phyloP scores from a whole-genome alignment of 2,329 filamentous ascomycete genomes.

The Nigrospora sphaerica region DNA sequence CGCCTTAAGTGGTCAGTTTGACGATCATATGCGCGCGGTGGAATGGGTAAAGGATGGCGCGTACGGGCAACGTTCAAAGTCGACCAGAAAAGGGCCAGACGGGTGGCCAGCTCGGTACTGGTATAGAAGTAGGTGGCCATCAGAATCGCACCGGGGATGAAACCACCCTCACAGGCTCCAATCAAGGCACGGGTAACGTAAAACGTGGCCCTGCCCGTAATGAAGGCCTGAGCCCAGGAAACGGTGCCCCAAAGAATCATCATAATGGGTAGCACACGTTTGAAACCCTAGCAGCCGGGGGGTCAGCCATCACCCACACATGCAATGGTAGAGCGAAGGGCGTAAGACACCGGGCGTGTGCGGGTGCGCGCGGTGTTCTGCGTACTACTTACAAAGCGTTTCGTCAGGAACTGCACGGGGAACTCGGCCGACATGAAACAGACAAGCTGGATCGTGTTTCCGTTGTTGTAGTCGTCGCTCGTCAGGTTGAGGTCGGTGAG shows the following conservation, averaged over 20 bases:
- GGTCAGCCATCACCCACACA: no score
- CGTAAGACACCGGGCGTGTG: no score
- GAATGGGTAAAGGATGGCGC: conserved; percentile 19
- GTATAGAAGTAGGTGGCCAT: conserved; percentile 59
- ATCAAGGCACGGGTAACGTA: conserved; percentile 32
- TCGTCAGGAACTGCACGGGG: conserved; percentile 38
- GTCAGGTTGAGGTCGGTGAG: conserved; percentile 40
- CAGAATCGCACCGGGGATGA: conserved; percentile 50
- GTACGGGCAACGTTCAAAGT: conserved; percentile 22
- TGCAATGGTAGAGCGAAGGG: no score
- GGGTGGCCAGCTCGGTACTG: conserved; percentile 9
- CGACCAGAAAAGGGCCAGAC: conserved; percentile 3
- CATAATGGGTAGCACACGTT: conserved; percentile 44
- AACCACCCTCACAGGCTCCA: conserved; percentile 39
- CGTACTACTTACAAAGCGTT: conserved; percentile 33
- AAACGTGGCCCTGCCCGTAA: conserved; percentile 32
- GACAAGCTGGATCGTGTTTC: conserved; percentile 36
- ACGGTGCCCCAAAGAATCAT: conserved; percentile 42
- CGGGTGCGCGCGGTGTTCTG: no score
- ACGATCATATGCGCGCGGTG: no score
- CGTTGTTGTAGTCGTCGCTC: conserved; percentile 42
- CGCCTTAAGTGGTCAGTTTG: conserved; percentile 36
- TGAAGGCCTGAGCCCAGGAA: conserved; percentile 34
- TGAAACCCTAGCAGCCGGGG: conserved; percentile 30
- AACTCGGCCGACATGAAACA: conserved; percentile 22